Evolutionary conservation across 441 rosid genomes (phyloP).

Genomic region (Jatropha multifida): DNA sequence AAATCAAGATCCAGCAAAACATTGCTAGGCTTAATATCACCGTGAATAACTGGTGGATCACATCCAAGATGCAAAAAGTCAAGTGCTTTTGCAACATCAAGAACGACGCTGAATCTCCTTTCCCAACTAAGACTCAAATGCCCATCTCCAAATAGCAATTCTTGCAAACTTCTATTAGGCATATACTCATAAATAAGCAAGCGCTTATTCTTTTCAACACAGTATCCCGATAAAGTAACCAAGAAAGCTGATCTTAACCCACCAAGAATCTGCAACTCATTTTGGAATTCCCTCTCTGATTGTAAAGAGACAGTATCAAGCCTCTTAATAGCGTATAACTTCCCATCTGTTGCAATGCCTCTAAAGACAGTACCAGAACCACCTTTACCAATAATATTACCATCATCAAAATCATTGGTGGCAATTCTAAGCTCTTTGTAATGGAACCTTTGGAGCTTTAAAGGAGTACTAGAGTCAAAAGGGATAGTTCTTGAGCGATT

Average conservation of each 20-base stretch:
- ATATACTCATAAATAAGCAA: slow-evolving; percentile 87
- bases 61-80: slow-evolving; percentile 85
- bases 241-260: slow-evolving; percentile 73
- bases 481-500: slow-evolving; percentile 81
- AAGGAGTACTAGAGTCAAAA: slow-evolving; percentile 61
- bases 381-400: slow-evolving; percentile 85
- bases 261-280: slow-evolving; percentile 96
- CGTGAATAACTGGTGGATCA: slow-evolving; percentile 96
- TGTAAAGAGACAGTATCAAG: slow-evolving; percentile 64
- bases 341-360: slow-evolving; percentile 75
- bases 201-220: slow-evolving; percentile 66
- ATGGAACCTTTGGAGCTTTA: slow-evolving; percentile 67
- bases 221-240: slow-evolving; percentile 77
- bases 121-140: slow-evolving; percentile 66
- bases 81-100: slow-evolving; percentile 83
- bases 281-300: slow-evolving; percentile 85
- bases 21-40: slow-evolving; percentile 94
- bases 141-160: slow-evolving; percentile 64
- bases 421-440: slow-evolving; percentile 80
- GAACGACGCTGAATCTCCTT: slow-evolving; percentile 56
- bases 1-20: slow-evolving; percentile 82
- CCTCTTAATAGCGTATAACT: slow-evolving; percentile 76
- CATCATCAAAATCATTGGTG: slow-evolving; percentile 66
- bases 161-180: slow-evolving; percentile 94
- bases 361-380: slow-evolving; percentile 92